Evolutionary conservation across 1,139 yeast genomes (phyloP), one percentile per base, ranked within the genome.

Genomic region (Scheffersomyces quercinus): DNA sequence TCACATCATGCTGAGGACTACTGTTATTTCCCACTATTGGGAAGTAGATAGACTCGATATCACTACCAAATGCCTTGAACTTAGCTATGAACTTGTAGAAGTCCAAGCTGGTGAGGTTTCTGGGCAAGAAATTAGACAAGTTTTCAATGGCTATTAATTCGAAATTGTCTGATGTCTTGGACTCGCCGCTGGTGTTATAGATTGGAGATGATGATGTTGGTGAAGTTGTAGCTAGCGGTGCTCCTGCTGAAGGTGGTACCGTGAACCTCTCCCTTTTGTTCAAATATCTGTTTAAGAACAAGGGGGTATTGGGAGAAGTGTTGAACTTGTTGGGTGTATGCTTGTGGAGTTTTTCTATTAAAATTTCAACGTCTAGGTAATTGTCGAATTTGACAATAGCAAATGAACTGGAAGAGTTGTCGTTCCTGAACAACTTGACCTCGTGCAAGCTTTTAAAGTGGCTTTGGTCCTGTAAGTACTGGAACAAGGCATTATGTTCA

Each of bases 101-200:
- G 4, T 48, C 47, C 4, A 40, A 49, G 9, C 61, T 38, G 3
- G 58, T 43, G 2, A 59, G 45, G 2, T 46, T 46, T 29, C 47
- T 53, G 3, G 68, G 60, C 16, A 68, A 58, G 43, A 71, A 64
- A 4, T 59, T 54, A 14, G 59, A 62, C 42, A 79, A 62, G 51
- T 77, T 77, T 50, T 77, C 81, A 28, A 79, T 53, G 37, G 75
- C 67, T 3, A 79, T 58, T 39, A 74, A 70, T 39, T 72, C 71
- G 49, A 65, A 52, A 7, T 37, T 48, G 34, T 31, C 35, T 9
- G 35, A 15, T n/a, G 20, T 15, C 20, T 31, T 31, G 20, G 15
- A 11, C 11, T 31, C 35, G 4, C 20, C 35, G 12, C 24, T 9
- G 4, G 35, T 31, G 7, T 15, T 24, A 24, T 37, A 28, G 29